phyloP scores from a whole-genome alignment of 805 yeast species.

The Lipomyces japonicus region DNA sequence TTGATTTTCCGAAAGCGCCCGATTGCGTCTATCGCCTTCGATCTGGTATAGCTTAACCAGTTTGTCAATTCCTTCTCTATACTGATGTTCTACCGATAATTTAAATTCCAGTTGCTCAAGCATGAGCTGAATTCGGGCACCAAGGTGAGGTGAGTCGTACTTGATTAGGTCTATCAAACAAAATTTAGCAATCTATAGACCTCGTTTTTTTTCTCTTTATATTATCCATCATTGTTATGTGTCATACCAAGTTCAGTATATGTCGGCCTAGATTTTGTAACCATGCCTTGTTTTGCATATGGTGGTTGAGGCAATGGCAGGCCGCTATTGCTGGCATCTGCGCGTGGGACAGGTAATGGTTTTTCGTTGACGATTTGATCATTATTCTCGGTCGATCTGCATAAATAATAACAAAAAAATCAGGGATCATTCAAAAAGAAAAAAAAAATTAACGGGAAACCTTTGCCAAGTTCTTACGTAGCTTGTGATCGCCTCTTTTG shows the following conservation, averaged over 20 bases:
- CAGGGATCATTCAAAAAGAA: conserved; percentile 1
- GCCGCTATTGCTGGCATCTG: conserved; percentile 1
- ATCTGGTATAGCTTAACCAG: conserved; percentile 77
- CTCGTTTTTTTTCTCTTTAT: no score
- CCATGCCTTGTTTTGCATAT: not conserved
- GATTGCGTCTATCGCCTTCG: conserved; percentile 85
- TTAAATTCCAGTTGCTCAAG: conserved; percentile 91
- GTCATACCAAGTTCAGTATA: conserved; percentile 29
- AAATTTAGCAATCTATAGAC: not conserved
- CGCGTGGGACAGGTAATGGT: no score
- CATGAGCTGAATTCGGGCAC: conserved; percentile 93
- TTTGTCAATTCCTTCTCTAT: conserved; percentile 87
- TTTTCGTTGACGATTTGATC: no score
- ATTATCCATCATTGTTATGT: no score
- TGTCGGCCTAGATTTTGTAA: conserved; percentile 2
- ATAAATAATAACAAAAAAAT: not conserved
- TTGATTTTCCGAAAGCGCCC: conserved; percentile 86
- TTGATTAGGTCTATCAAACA: conserved; percentile 61
- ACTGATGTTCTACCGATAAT: conserved; percentile 89
- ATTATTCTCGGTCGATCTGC: no score
- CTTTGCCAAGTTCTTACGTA: not conserved
- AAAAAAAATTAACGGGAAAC: no score
- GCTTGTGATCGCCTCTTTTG: conserved; percentile 34
- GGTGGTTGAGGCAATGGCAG: conserved; percentile 5
- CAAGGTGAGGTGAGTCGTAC: conserved; percentile 90